Evolutionary conservation across 805 yeast species (phyloP).

Genomic region (Zygosaccharomyces lentus): DNA sequence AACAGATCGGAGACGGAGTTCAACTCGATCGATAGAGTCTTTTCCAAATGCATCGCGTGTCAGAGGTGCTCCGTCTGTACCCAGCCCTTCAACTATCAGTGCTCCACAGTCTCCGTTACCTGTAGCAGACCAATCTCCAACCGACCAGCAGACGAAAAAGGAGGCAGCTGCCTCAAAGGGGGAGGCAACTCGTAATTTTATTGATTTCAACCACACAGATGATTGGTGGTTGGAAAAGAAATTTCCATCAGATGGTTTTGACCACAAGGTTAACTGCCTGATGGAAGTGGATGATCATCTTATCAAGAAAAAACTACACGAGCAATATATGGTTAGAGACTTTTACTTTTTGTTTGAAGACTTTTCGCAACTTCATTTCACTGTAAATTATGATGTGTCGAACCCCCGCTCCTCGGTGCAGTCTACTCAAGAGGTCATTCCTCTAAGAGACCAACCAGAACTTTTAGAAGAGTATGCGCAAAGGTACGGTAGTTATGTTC

Average conservation of each 20-base stretch:
- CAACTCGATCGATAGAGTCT: background rate
- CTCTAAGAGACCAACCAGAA: constrained; percentile 46
- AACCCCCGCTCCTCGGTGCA: constrained; percentile 51
- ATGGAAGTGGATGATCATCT: constrained; percentile 62
- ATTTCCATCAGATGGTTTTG: constrained; percentile 46
- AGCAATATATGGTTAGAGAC: constrained; percentile 47
- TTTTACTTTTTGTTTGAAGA: constrained; percentile 71
- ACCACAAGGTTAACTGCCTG: constrained; percentile 30
- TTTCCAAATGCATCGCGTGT: background rate
- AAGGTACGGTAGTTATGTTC: constrained; percentile 49
- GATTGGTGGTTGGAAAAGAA: constrained; percentile 67
- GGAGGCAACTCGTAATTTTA: constrained; percentile 4
- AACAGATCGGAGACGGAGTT: constrained; percentile 17
- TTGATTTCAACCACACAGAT: constrained; percentile 30
- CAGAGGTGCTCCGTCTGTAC: constrained; percentile 8
- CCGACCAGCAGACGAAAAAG: constrained; percentile 7
- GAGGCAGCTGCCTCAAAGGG: constrained; percentile 10
- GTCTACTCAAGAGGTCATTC: constrained; percentile 32
- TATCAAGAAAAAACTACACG: constrained; percentile 54
- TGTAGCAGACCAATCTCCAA: constrained; percentile 7
- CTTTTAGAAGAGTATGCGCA: constrained; percentile 47
- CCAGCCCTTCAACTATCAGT: background rate
- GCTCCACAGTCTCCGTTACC: background rate
- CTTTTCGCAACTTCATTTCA: constrained; percentile 60
- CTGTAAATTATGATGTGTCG: constrained; percentile 49